Evolutionary conservation across 164 flowering plant genomes (phyloP).

Genomic region (Dillenia suffruticosa): DNA sequence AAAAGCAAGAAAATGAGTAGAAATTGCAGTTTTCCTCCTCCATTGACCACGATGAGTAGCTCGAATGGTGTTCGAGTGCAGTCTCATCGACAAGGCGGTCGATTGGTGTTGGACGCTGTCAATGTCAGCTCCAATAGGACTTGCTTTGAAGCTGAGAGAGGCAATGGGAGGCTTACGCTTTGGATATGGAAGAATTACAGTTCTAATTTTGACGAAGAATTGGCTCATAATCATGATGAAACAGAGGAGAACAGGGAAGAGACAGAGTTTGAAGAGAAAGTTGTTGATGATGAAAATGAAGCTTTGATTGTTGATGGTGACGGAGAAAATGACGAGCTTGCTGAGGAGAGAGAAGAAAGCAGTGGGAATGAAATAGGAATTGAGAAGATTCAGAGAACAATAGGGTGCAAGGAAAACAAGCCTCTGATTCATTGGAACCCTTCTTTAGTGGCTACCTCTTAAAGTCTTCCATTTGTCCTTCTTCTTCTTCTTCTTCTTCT

Average conservation of each 20-base stretch:
- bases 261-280: neutral
- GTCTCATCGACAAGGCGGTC: slow-evolving; percentile 49
- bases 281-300: slow-evolving; percentile 4
- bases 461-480: neutral
- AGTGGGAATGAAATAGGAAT: slow-evolving; percentile 15
- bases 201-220: neutral
- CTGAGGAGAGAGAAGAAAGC: slow-evolving; percentile 16
- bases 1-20: slow-evolving; percentile 3
- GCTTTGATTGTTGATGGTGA: slow-evolving; percentile 1
- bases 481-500: neutral
- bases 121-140: slow-evolving; percentile 2
- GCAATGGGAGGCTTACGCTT: slow-evolving; percentile 48
- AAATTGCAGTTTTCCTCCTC: slow-evolving; percentile 44
- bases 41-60: slow-evolving; percentile 40
- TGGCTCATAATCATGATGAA: slow-evolving; percentile 1
- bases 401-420: slow-evolving; percentile 35
- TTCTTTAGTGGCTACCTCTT: slow-evolving; percentile 41
- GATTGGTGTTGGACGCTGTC: slow-evolving; percentile 47
- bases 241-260: neutral
- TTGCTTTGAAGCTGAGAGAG: slow-evolving; percentile 40
- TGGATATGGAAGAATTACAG: slow-evolving; percentile 8
- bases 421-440: slow-evolving; percentile 25
- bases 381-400: slow-evolving; percentile 17
- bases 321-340: slow-evolving; percentile 6
- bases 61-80: slow-evolving; percentile 25